These are phyloP conservation scores for Groenewaldozyma auringiensis DNA, from an alignment of 1,139 yeast species.

Conservation along the genomic window DNA sequence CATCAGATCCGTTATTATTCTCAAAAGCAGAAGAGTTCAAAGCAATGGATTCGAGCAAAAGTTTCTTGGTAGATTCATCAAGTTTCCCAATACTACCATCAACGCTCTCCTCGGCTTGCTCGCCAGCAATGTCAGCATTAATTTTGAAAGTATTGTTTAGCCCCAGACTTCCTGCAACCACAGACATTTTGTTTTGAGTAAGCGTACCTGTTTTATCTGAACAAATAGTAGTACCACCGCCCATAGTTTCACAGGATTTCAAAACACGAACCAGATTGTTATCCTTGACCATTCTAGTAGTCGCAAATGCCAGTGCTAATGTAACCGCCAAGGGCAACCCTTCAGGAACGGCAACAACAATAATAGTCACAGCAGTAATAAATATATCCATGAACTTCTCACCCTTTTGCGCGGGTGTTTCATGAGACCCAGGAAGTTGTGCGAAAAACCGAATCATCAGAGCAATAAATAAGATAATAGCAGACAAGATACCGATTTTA, in stretches of 20 bases:
- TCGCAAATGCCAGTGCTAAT: slow-evolving; percentile 91
- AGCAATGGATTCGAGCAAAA: slow-evolving; percentile 54
- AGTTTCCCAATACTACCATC: slow-evolving; percentile 29
- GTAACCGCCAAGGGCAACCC: slow-evolving; percentile 97
- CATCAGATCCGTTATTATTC: slow-evolving; percentile 22
- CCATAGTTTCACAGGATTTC: slow-evolving; percentile 96
- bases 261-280: slow-evolving; percentile 92
- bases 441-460: slow-evolving; percentile 70
- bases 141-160: slow-evolving; percentile 33
- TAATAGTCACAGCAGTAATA: slow-evolving; percentile 83
- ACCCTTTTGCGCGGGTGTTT: slow-evolving; percentile 69
- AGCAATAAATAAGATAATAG: slow-evolving; percentile 67
- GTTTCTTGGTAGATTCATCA: slow-evolving; percentile 31
- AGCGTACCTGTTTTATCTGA: slow-evolving; percentile 83
- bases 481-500: slow-evolving; percentile 83
- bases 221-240: slow-evolving; percentile 94
- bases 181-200: slow-evolving; percentile 87
- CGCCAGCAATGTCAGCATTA: no score
- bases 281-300: slow-evolving; percentile 95
- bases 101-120: slow-evolving; percentile 27
- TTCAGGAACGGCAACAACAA: slow-evolving; percentile 98
- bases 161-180: slow-evolving; percentile 69
- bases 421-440: slow-evolving; percentile 46
- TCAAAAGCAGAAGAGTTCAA: slow-evolving; percentile 89
- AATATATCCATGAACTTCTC: slow-evolving; percentile 74